phyloP scores from a whole-genome alignment of 495 filamentous ascomycete species.

The Neurospora tetraspora region DNA sequence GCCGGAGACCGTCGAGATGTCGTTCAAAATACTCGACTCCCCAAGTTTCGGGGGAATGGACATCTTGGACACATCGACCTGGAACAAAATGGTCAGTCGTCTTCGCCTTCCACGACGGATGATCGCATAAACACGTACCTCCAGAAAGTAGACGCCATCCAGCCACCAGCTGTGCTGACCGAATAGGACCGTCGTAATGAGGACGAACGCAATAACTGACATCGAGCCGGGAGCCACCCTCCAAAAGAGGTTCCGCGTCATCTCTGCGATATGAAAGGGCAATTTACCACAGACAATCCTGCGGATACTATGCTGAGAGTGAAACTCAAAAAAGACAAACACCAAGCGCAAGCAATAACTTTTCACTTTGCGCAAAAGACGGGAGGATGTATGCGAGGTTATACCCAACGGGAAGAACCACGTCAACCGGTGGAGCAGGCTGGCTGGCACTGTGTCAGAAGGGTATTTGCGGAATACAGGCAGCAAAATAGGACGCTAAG shows the following conservation, averaged over 20 bases:
- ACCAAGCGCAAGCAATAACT: neutral
- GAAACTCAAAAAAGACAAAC: neutral
- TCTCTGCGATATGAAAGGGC: constrained; percentile 3
- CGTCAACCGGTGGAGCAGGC: neutral
- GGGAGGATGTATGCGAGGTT: neutral
- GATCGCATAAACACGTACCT: constrained; percentile 10
- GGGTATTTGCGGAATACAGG: neutral
- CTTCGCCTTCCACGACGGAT: neutral
- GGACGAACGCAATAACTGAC: constrained; percentile 15
- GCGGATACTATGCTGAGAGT: neutral
- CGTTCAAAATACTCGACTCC: constrained; percentile 19
- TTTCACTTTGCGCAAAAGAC: neutral
- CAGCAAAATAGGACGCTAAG: neutral
- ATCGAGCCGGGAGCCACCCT: constrained; percentile 13
- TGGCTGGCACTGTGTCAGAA: neutral
- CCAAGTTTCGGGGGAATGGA: constrained; percentile 20
- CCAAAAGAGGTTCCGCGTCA: constrained; percentile 2
- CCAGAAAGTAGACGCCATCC: constrained; percentile 18
- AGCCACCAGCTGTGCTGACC: constrained; percentile 17
- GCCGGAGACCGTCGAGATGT: constrained; percentile 19
- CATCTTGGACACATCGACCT: constrained; percentile 23
- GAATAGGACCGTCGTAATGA: constrained; percentile 19
- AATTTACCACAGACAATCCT: neutral
- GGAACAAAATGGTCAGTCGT: neutral
- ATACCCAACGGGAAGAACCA: neutral